Evolutionary conservation across 2,329 filamentous ascomycete species (phyloP).

Genomic region (Ilyonectria mors-panacis): DNA sequence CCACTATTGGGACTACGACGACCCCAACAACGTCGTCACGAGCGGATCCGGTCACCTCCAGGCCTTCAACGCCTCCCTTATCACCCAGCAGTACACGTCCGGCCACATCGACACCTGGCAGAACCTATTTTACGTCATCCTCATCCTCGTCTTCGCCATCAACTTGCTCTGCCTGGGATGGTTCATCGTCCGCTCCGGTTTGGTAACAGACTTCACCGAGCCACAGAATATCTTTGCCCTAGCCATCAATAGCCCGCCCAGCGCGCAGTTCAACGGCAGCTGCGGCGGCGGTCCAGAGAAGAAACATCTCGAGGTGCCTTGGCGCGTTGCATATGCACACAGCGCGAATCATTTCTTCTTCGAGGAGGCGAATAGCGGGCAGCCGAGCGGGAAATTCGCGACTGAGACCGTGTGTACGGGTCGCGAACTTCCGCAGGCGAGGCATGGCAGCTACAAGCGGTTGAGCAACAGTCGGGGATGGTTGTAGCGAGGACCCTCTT

Average conservation of each 20-base stretch:
- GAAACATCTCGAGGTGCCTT: conserved; percentile 58
- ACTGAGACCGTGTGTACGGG: conserved; percentile 54
- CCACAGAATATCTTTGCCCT: conserved; percentile 82
- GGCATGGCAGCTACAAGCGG: conserved; percentile 47
- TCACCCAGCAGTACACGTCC: conserved; percentile 79
- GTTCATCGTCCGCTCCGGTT: conserved; percentile 66
- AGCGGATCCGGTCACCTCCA: conserved; percentile 63
- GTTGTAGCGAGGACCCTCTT: conserved; percentile 35
- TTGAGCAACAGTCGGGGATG: conserved; percentile 47
- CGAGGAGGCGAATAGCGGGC: conserved; percentile 52
- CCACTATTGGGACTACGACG: conserved; percentile 66
- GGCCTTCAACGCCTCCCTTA: conserved; percentile 74
- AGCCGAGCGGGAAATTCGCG: conserved; percentile 47
- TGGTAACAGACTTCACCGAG: conserved; percentile 85
- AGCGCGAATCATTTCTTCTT: conserved; percentile 61
- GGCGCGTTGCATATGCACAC: conserved; percentile 57
- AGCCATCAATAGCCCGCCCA: conserved; percentile 72
- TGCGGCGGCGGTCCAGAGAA: conserved; percentile 56
- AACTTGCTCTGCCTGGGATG: conserved; percentile 78
- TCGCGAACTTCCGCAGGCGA: conserved; percentile 33
- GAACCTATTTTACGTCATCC: conserved; percentile 75
- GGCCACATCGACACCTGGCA: conserved; percentile 75
- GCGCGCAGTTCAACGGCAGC: conserved; percentile 53
- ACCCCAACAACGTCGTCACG: conserved; percentile 52
- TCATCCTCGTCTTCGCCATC: conserved; percentile 75